phyloP scores from a whole-genome alignment of 2,329 filamentous ascomycete genomes.

The Fusarium papillatum region DNA sequence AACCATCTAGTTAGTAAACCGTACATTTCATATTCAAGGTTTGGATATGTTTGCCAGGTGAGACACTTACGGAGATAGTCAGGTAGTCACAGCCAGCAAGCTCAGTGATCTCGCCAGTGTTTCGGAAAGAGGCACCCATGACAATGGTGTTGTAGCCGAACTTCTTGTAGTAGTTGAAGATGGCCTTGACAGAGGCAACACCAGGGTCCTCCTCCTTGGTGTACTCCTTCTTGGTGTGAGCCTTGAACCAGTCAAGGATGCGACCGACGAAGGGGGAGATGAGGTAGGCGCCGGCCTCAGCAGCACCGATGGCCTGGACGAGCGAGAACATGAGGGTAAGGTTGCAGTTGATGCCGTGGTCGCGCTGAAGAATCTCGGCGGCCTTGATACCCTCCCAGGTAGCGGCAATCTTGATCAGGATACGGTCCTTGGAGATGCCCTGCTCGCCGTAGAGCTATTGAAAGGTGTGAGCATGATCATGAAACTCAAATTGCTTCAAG shows the following conservation, averaged over 20 bases:
- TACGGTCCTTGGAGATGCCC: slow-evolving; percentile 92
- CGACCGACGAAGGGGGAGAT: slow-evolving; percentile 99
- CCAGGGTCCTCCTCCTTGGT: slow-evolving; percentile 91
- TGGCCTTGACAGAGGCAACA: slow-evolving; percentile 91
- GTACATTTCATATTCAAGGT: background rate
- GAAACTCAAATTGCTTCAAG: background rate
- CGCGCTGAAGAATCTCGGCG: slow-evolving; percentile 93
- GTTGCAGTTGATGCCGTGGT: slow-evolving; percentile 99
- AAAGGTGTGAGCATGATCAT: slow-evolving; percentile 7
- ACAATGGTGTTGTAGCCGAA: slow-evolving; percentile 99
- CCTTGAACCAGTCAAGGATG: slow-evolving; percentile 99
- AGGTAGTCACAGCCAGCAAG: slow-evolving; percentile 98
- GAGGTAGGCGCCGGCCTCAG: slow-evolving; percentile 95
- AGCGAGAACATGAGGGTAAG: slow-evolving; percentile 98
- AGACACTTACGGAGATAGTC: slow-evolving; percentile 86
- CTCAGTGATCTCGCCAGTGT: slow-evolving; percentile 96
- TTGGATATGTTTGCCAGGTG: background rate
- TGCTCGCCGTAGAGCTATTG: slow-evolving; percentile 92
- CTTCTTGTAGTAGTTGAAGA: slow-evolving; percentile 99
- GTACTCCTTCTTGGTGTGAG: slow-evolving; percentile 94
- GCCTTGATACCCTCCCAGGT: slow-evolving; percentile 99
- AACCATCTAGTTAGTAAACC: slow-evolving; percentile 26
- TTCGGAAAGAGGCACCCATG: slow-evolving; percentile 99
- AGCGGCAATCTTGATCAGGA: slow-evolving; percentile 99
- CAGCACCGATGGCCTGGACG: slow-evolving; percentile 93